Conservation (phyloP, 2,329 filamentous ascomycete genomes). For the Cladosporium sp. region DNA sequence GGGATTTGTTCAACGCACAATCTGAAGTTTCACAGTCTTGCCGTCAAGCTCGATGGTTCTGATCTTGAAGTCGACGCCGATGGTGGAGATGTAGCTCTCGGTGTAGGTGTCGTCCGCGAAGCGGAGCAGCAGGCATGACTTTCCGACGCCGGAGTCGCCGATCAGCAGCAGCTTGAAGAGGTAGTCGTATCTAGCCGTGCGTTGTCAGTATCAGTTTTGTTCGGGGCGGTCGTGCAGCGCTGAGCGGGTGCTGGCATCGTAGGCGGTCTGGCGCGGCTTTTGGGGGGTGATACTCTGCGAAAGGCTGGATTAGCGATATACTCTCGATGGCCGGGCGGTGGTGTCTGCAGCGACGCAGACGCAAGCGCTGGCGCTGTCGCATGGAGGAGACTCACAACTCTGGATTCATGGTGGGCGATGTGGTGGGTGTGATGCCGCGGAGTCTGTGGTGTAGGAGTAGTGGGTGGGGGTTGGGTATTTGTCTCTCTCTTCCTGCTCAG, state of each 20-base stretch:
- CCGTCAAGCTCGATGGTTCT: conserved; percentile 98
- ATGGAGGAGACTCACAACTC: conserved; percentile 70
- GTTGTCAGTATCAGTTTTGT: conserved; percentile 8
- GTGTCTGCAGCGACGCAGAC: conserved; percentile 20
- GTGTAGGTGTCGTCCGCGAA: conserved; percentile 99
- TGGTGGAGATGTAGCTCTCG: conserved; percentile 99
- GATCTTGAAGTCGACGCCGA: conserved; percentile 99
- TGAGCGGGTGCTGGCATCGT: conserved; percentile 9
- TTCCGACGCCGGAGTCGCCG: conserved; percentile 99
- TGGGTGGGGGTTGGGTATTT: neutral
- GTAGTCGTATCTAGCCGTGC: conserved; percentile 84
- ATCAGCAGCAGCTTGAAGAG: conserved; percentile 99
- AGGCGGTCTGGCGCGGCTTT: conserved; percentile 11
- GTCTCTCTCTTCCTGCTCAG: neutral
- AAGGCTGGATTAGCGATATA: conserved; percentile 6
- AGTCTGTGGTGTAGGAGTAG: conserved; percentile 1
- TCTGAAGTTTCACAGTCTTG: conserved; percentile 99
- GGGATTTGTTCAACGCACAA: conserved; percentile 75
- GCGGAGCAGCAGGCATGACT: conserved; percentile 96
- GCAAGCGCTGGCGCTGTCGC: conserved; percentile 12
- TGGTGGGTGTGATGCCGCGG: conserved; percentile 7
- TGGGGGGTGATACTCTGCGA: conserved; percentile 12
- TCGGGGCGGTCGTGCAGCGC: neutral
- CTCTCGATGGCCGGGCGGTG: neutral
- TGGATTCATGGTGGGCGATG: conserved; percentile 65